These are phyloP conservation scores for Thraustochytrium sp. DNA, from an alignment of 352 stramenopile genomes.

Conservation along the genomic window DNA sequence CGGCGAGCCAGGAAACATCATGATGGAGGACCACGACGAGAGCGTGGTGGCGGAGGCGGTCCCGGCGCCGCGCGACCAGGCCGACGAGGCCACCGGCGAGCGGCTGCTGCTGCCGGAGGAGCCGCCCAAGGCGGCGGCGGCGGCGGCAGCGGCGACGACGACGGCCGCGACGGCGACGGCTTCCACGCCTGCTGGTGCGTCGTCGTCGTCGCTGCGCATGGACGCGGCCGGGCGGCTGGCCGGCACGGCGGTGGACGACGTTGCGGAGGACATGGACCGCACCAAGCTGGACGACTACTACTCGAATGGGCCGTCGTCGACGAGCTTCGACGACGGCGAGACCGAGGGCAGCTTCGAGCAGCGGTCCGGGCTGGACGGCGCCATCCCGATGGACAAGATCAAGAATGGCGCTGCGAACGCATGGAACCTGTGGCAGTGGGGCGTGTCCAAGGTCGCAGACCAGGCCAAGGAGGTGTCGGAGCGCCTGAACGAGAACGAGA, in stretches of 20 bases:
- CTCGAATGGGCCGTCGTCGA: background rate
- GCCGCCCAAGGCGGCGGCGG: background rate
- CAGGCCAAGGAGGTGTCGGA: slow-evolving; percentile 10
- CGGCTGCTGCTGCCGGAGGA: background rate
- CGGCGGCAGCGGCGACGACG: background rate
- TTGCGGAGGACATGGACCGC: background rate
- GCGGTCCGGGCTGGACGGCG: background rate
- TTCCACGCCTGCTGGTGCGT: background rate
- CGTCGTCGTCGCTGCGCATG: background rate
- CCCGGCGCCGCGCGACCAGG: background rate
- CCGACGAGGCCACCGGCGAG: background rate
- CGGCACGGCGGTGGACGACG: background rate
- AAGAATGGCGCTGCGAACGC: slow-evolving; percentile 37
- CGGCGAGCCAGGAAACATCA: too few relatives aligned
- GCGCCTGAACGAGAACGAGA: slow-evolving; percentile 38
- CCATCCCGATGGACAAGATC: slow-evolving; percentile 45
- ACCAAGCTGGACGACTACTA: slow-evolving; percentile 2
- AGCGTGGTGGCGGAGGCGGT: background rate
- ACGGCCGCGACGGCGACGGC: background rate
- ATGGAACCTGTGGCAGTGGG: slow-evolving; percentile 27
- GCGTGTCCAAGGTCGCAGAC: slow-evolving; percentile 18
- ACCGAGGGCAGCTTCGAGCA: background rate
- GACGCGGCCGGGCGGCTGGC: background rate
- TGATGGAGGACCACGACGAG: slow-evolving; percentile 25
- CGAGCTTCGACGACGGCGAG: background rate